Base-by-base conservation (phyloP, 495 filamentous ascomycete species). In the Annulohypoxylon maeteangense region DNA sequence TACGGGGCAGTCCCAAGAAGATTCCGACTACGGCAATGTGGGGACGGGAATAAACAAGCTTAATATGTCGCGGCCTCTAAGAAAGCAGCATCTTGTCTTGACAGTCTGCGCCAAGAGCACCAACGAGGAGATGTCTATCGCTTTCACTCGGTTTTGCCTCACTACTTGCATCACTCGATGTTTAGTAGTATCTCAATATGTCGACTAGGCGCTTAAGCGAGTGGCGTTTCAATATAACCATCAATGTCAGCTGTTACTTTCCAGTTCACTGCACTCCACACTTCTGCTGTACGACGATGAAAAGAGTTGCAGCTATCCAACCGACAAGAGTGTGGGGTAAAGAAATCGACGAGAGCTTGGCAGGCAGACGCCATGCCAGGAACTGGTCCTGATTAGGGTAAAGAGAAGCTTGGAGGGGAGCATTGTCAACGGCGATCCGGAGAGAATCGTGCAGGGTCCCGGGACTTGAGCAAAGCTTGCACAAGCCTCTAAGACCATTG, bases 121-220 rank as follows among this genome's bases (percentile, higher is more conserved):
- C 40, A 62, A 48, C 61, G 50, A 48, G 48, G 18, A 68, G 54
- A 68, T 38, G 57, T 51, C 51, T 61, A 27, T 75, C 73, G 75
- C 64, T 77, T 77, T 77, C 67, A 67, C 50, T 77, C 75, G 73
- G 75, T 16, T 57, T 72, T 69, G 68, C 73, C 70, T 67, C 70
- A 68, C 61, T 70, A 74, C 59, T 55, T 72, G 72, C 66, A 77
- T 70, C 53, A 65, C 67, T 67, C 42, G 61, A 58, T 63, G 45
- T 54, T 48, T 61, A 58, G n/a, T 62, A 36, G 57, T 48, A 74
- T 72, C 58, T 75, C 40, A 68, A 54, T 36, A 71, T 54, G 70
- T 65, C 55, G 71, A 55, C 74, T 70, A 70, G 68, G 61, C 64
- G 68, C 74, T 76, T 76, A 78, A 78, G 75, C 75, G 75, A 78